Conservation (phyloP, 371 early-diverging fungal species). For the Mucor racemosus region DNA sequence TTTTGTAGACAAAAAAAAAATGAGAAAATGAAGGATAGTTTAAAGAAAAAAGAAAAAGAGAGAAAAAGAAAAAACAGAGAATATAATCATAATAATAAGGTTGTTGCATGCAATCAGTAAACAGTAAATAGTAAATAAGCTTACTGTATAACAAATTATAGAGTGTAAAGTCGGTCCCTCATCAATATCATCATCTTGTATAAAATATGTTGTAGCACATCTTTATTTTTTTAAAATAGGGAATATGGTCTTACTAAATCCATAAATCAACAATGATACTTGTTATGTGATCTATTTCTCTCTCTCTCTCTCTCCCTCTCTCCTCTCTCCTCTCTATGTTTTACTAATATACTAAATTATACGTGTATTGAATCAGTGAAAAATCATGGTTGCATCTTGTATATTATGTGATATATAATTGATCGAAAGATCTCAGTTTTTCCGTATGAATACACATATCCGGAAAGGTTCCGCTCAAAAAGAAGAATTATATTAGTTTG, state of each 20-base stretch:
- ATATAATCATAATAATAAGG: constrained; percentile 16
- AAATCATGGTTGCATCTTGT: no score
- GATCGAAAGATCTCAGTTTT: no score
- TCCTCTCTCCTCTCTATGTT: no score
- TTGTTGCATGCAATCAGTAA: constrained; percentile 18
- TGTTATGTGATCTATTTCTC: neutral
- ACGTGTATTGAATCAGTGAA: no score
- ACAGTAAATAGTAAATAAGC: constrained; percentile 13
- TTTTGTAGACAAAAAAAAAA: constrained; percentile 16
- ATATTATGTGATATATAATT: no score
- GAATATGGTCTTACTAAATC: neutral
- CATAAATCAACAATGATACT: constrained; percentile 6
- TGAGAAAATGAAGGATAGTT: neutral
- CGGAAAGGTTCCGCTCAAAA: constrained; percentile 1
- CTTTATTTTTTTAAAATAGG: neutral
- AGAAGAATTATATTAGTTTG: neutral
- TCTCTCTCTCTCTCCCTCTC: no score
- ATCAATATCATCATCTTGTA: neutral
- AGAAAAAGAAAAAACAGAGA: neutral
- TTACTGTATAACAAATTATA: neutral
- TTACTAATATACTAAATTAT: no score
- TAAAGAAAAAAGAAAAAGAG: constrained; percentile 1
- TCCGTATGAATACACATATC: neutral
- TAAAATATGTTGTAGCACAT: neutral
- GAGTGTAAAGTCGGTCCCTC: no score